Percentiles rank a stretch among this genome's conserved stretches.
Conservation (phyloP, 2,329 filamentous ascomycete species). For the Plenodomus lindquistii region DNA sequence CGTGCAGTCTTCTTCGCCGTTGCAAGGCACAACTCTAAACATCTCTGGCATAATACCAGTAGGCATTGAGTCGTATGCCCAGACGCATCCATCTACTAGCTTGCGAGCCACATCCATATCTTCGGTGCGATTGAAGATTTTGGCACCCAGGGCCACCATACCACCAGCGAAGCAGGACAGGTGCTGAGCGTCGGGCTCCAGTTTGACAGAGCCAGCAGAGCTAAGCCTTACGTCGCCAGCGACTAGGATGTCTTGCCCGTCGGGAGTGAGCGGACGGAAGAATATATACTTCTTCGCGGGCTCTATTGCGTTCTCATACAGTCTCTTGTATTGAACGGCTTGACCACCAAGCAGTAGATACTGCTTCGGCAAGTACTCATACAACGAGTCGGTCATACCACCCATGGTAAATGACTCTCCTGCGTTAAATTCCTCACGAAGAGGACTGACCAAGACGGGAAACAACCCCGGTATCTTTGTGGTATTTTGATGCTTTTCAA, state of each 20-base stretch:
- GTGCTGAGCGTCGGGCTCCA: slow-evolving; percentile 54
- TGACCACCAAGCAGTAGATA: slow-evolving; percentile 77
- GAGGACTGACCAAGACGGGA: slow-evolving; percentile 40
- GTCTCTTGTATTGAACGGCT: slow-evolving; percentile 69
- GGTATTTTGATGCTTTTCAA: slow-evolving; percentile 40
- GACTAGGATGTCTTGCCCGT: slow-evolving; percentile 71
- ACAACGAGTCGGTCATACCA: slow-evolving; percentile 60
- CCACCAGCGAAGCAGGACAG: slow-evolving; percentile 60
- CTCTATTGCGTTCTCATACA: slow-evolving; percentile 71
- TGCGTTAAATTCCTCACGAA: slow-evolving; percentile 30
- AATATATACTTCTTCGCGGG: slow-evolving; percentile 74
- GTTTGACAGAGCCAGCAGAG: slow-evolving; percentile 49
- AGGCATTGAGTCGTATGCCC: slow-evolving; percentile 55
- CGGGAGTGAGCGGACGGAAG: slow-evolving; percentile 74
- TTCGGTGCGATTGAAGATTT: slow-evolving; percentile 54
- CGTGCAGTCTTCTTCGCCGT: slow-evolving; percentile 44
- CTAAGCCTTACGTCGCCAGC: slow-evolving; percentile 59
- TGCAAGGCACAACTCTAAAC: slow-evolving; percentile 50
- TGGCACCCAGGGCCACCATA: slow-evolving; percentile 58
- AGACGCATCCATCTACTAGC: slow-evolving; percentile 60
- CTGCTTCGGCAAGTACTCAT: slow-evolving; percentile 65
- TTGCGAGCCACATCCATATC: slow-evolving; percentile 56
- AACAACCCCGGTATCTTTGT: slow-evolving; percentile 45
- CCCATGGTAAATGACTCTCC: slow-evolving; percentile 55
- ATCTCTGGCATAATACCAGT: slow-evolving; percentile 60